A percentile compares a stretch with the other conserved stretches of the same genome.
Evolutionary conservation across 352 stramenopile genomes (phyloP).

Genomic region (Blastocystis sp.): DNA sequence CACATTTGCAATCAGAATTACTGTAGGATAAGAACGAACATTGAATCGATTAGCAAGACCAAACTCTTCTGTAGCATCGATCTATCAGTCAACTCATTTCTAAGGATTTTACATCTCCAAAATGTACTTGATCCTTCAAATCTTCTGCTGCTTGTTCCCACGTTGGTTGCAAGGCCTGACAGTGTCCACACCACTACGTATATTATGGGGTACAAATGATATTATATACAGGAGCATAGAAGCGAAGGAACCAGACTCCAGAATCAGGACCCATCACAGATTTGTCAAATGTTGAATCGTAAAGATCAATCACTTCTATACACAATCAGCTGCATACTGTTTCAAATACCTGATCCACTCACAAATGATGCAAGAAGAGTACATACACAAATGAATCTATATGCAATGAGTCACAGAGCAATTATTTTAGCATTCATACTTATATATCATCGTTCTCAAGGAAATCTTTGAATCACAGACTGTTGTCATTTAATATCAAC

Average conservation of each 20-base stretch:
- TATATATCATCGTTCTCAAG: background rate
- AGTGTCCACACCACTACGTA: conserved; percentile 61
- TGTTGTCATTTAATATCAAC: background rate
- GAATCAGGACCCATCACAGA: conserved; percentile 8
- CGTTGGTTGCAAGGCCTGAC: conserved; percentile 9
- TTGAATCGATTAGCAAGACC: conserved; percentile 20
- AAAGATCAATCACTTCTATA: conserved; percentile 50
- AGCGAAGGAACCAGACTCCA: conserved; percentile 60
- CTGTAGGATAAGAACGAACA: conserved; percentile 2
- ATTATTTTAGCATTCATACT: background rate
- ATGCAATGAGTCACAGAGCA: background rate
- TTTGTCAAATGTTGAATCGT: conserved; percentile 40
- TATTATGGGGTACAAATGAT: background rate
- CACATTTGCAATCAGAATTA: conserved; percentile 33
- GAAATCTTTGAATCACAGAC: background rate
- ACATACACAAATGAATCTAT: background rate
- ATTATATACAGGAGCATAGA: conserved; percentile 43
- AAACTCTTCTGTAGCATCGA: conserved; percentile 27
- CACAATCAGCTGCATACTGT: background rate
- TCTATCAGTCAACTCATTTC: background rate
- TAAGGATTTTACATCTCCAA: background rate
- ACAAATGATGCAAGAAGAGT: background rate
- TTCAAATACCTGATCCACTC: background rate
- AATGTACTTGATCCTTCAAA: conserved; percentile 25
- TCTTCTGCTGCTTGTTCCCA: conserved; percentile 32